These are phyloP conservation scores for Penicillium odoratum DNA, from an alignment of 495 filamentous ascomycete species.

Conservation along the genomic window DNA sequence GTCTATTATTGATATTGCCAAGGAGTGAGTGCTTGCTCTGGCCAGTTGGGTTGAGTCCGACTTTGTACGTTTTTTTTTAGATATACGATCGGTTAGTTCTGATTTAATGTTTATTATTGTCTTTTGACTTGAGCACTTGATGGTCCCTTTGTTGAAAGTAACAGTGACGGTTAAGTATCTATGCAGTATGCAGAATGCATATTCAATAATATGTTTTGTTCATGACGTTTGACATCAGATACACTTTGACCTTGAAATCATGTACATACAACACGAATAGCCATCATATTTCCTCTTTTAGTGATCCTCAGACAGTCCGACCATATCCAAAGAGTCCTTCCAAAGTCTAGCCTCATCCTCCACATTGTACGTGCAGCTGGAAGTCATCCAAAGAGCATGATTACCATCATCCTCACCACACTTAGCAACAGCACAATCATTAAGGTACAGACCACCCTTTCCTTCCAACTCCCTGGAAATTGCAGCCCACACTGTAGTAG, in stretches of 20 bases:
- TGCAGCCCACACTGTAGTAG: slow-evolving; percentile 48
- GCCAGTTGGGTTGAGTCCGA: neutral
- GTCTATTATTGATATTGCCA: slow-evolving; percentile 39
- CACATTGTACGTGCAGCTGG: slow-evolving; percentile 34
- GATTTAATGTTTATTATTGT: neutral
- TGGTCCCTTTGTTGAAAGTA: neutral
- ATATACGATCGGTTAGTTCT: neutral
- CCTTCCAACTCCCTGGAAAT: slow-evolving; percentile 37
- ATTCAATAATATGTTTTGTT: neutral
- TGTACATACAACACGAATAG: too few species aligned
- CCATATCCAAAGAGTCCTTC: slow-evolving; percentile 45
- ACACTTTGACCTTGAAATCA: too few species aligned
- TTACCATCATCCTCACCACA: slow-evolving; percentile 14
- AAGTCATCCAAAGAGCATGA: slow-evolving; percentile 28
- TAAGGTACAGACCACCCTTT: slow-evolving; percentile 47
- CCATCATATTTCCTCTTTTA: neutral
- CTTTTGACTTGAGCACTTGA: neutral
- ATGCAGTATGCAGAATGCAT: neutral
- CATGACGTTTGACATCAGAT: neutral
- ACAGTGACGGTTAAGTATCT: neutral
- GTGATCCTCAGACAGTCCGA: slow-evolving; percentile 25
- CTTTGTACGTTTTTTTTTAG: neutral
- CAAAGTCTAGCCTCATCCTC: slow-evolving; percentile 43
- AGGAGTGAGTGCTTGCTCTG: slow-evolving; percentile 15
- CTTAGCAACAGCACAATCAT: slow-evolving; percentile 30